Evolutionary conservation across 2,329 filamentous ascomycete species (phyloP).

Genomic region (Thermoascus crustaceus): DNA sequence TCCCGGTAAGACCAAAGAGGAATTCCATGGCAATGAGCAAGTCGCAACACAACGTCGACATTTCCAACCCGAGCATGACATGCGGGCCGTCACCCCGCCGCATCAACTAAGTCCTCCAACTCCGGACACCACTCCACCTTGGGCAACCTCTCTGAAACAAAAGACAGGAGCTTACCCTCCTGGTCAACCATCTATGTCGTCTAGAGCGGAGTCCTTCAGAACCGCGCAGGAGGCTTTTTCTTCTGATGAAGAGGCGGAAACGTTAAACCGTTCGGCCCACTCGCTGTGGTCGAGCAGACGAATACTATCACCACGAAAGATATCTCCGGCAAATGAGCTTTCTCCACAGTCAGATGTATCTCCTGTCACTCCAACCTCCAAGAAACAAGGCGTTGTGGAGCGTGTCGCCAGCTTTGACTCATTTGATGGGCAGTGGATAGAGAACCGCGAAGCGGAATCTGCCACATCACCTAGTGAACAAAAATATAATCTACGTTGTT

Average conservation of each 20-base stretch:
- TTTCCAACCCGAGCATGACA: constrained; percentile 15
- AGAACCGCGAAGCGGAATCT: constrained; percentile 19
- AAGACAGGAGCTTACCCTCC: constrained; percentile 41
- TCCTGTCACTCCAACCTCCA: constrained; percentile 11
- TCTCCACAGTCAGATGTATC: constrained; percentile 16
- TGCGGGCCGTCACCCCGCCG: constrained; percentile 47
- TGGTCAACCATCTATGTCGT: constrained; percentile 48
- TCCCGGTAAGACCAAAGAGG: constrained; percentile 22
- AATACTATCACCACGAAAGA: constrained; percentile 11
- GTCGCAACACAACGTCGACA: constrained; percentile 16
- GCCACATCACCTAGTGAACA: constrained; percentile 4
- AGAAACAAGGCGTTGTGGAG: constrained; percentile 12
- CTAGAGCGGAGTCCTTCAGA: constrained; percentile 61
- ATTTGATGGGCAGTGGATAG: constrained; percentile 54
- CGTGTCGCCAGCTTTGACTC: constrained; percentile 41
- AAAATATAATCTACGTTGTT: constrained; percentile 4
- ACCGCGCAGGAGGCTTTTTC: constrained; percentile 60
- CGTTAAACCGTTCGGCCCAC: constrained; percentile 16
- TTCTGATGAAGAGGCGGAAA: constrained; percentile 51
- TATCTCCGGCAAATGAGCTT: constrained; percentile 17
- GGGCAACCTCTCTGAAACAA: constrained; percentile 29
- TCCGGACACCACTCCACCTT: constrained; percentile 66
- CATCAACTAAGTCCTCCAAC: constrained; percentile 63
- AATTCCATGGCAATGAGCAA: constrained; percentile 12
- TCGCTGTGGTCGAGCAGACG: constrained; percentile 13